phyloP scores from a whole-genome alignment of 2,329 filamentous ascomycete species.

The Karstenula rhodostoma region DNA sequence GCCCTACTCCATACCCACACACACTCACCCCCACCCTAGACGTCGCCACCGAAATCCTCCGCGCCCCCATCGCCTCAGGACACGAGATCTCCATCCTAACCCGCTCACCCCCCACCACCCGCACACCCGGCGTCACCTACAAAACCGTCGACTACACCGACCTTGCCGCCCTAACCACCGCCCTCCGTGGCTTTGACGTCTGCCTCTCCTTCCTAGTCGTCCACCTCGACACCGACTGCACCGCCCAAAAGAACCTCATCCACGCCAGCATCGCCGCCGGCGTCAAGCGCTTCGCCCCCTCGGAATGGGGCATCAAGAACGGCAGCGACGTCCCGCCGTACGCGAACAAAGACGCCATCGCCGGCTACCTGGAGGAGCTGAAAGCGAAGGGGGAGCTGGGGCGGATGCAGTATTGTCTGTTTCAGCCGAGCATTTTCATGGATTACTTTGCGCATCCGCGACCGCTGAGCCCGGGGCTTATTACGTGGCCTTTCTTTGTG shows the following conservation, averaged over 20 bases:
- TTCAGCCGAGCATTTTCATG: slow-evolving; percentile 63
- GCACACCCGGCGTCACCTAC: slow-evolving; percentile 49
- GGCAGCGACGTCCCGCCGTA: slow-evolving; percentile 57
- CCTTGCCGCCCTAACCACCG: slow-evolving; percentile 45
- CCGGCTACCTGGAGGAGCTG: slow-evolving; percentile 60
- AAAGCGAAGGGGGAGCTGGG: slow-evolving; percentile 55
- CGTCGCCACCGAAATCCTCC: slow-evolving; percentile 62
- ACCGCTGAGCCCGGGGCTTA: slow-evolving; percentile 56
- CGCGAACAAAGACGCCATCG: slow-evolving; percentile 59
- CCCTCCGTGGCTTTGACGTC: slow-evolving; percentile 59
- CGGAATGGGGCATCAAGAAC: slow-evolving; percentile 42
- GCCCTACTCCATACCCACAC: neutral
- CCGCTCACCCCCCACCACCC: slow-evolving; percentile 50
- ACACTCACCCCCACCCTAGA: slow-evolving; percentile 48
- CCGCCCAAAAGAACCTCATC: slow-evolving; percentile 42
- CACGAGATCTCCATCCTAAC: slow-evolving; percentile 64
- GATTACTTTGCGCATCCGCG: slow-evolving; percentile 64
- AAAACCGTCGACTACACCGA: slow-evolving; percentile 57
- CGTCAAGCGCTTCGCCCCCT: slow-evolving; percentile 41
- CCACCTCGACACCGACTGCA: slow-evolving; percentile 33
- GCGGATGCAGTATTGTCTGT: slow-evolving; percentile 64
- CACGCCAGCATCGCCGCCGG: slow-evolving; percentile 41
- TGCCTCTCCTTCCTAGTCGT: slow-evolving; percentile 54
- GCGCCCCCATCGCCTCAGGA: slow-evolving; percentile 56
- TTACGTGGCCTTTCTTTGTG: slow-evolving; percentile 46